Evolutionary conservation across 768 basidiomycete species (phyloP), one percentile per base, ranked within the genome.

Genomic region (Polyporus arcularius): DNA sequence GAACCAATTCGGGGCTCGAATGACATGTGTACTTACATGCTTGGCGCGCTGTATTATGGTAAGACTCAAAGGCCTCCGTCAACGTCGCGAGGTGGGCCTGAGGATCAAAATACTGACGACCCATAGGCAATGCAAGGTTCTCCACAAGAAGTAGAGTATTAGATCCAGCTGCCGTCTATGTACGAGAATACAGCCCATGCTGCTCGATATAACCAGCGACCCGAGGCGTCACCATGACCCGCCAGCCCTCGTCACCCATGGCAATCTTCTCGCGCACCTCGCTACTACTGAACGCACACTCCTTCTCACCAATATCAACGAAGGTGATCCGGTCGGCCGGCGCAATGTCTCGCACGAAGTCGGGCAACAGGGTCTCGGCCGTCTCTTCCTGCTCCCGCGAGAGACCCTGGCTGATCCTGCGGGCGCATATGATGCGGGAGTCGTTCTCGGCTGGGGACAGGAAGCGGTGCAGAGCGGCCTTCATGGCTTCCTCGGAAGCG

Each of bases 221-320:
- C 7, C 71, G 64, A 11, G 65, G 55, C 2, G 82, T 76, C 21
- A 88, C 83, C 65, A 84, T 74, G 10, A 61, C 65, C 51, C 67
- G 74, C 87, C 87, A 89, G 2, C 65, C 52, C 6, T 62, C 61
- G 61, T 78, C 68, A 42, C 64, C 72, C 35, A 45, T 54, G 16
- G 67, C 64, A 14, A 86, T 75, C 41, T 77, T 74, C 31, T 74
- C 71, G 15, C 92, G 80, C 4, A 94, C 83, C 45, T 80, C 76
- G 30, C 84, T 94, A 6, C 91, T 93, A 69, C 92, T 93, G 64
- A 84, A 82, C 3, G 73, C 79, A 67, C 78, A 80, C 65, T 86
- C 80, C 40, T 75, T 75, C 41, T 79, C 77, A 2, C 79, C 84
- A 53, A 94, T 84, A 61, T 88, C 84, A 39, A 87, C 80, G 53